Evolutionary conservation across 139 green algal species (phyloP).

Genomic region (Pseudopediastrum boryanum): DNA sequence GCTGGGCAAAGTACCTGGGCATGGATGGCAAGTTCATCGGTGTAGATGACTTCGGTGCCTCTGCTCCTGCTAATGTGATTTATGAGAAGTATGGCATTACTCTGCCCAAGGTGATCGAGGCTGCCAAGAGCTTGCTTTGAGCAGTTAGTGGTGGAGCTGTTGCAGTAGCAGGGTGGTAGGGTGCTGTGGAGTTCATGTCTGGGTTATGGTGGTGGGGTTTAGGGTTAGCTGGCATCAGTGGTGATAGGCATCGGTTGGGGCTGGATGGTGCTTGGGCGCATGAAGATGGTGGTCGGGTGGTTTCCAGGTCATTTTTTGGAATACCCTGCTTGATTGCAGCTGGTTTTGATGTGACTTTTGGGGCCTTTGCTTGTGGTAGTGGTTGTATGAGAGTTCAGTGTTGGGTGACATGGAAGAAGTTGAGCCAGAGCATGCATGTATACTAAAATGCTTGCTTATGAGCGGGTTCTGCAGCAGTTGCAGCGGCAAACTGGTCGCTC

Average conservation of each 20-base stretch:
- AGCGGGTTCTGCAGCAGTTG: too few species aligned
- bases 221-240: background rate
- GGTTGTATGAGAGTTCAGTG: too few species aligned
- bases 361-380: too few species aligned
- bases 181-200: background rate
- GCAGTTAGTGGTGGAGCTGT: background rate
- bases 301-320: background rate
- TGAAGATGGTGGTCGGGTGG: too few species aligned
- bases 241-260: background rate
- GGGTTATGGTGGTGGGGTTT: background rate
- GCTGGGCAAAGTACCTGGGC: slow-evolving; percentile 93
- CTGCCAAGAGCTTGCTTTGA: slow-evolving; percentile 70
- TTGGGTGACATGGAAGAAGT: too few species aligned
- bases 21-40: slow-evolving; percentile 81
- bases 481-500: too few species aligned
- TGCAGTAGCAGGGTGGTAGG: background rate
- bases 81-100: slow-evolving; percentile 99
- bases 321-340: too few species aligned
- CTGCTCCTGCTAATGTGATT: slow-evolving; percentile 83
- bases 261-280: background rate
- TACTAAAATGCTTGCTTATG: too few species aligned
- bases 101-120: slow-evolving; percentile 69
- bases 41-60: slow-evolving; percentile 95
- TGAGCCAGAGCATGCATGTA: background rate
- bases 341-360: too few species aligned